Evolutionary conservation across 2,329 filamentous ascomycete species (phyloP), one percentile per base, ranked within the genome.

Genomic region (Trichoderma sp.): DNA sequence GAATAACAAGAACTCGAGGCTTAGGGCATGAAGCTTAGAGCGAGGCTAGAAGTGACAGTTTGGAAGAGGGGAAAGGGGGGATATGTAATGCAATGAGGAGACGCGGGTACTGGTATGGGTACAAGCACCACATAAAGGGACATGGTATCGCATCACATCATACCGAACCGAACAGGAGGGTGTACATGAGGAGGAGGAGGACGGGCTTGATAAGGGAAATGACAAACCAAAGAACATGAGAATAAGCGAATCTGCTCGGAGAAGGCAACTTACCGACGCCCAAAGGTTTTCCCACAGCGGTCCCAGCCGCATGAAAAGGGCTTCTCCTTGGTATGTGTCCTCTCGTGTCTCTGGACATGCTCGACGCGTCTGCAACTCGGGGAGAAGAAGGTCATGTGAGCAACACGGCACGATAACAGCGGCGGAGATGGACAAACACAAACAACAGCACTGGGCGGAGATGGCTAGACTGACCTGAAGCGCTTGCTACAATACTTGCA

Each of bases 251-350:
- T 62, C 34, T 45, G 48, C 15, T 48, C 6, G n/a, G 19, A 39
- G 51, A 55, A 63, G 52, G 34, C 34, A 69, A 80, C 84, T 80
- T 74, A 88, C 85, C 85, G 80, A 78, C 85, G 78, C 72, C 85
- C 84, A 76, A 88, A 88, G 1, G 82, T 85, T 76, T 87, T 87
- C 56, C 85, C 85, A 75, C 85, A 88, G 48, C 82, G 80, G 72
- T 81, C 81, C 83, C 84, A 86, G 67, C 72, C 78, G 70, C 85
- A 88, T 58, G 82, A 80, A 72, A 88, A 88, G 9, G 85, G 85
- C 74, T 88, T 88, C 76, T 88, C 85, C 71, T 88, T 88, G 69
- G 85, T 88, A 75, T 88, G 85, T 41, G 85, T 87, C 68, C 85
- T 81, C 74, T 87, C 85, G 74, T 88, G 85, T 72, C 85, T 80